Evolutionary conservation across 352 stramenopile genomes (phyloP).

Genomic region (Pythium plurisporium): DNA sequence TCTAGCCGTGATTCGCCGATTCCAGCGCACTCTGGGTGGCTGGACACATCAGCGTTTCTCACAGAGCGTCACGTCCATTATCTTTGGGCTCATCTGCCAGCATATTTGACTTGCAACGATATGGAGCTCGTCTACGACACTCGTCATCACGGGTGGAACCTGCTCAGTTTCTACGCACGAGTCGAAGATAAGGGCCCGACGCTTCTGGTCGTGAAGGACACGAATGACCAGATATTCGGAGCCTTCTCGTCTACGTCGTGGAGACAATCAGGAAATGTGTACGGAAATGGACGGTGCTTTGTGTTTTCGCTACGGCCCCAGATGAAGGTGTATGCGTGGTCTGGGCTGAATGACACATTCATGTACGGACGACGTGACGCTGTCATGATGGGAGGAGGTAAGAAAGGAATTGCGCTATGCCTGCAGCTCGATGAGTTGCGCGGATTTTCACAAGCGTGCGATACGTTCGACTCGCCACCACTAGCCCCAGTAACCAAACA

Average conservation of each 20-base stretch:
- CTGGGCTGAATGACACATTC: conserved; percentile 61
- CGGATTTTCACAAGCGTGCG: conserved; percentile 57
- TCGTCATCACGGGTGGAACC: conserved; percentile 61
- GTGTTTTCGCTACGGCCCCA: conserved; percentile 63
- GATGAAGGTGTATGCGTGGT: conserved; percentile 57
- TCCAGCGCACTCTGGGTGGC: no score
- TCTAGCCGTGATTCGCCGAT: no score
- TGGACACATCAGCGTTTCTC: conserved; percentile 41
- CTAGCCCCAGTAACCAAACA: conserved; percentile 27
- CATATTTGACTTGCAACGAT: conserved; percentile 60
- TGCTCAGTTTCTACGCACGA: conserved; percentile 58
- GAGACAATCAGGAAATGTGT: conserved; percentile 43
- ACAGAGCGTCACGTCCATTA: conserved; percentile 70
- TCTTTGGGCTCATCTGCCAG: conserved; percentile 51
- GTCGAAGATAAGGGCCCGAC: conserved; percentile 61
- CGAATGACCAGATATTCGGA: conserved; percentile 65
- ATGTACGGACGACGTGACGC: conserved; percentile 56
- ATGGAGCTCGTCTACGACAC: conserved; percentile 69
- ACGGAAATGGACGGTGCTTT: conserved; percentile 74
- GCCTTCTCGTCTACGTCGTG: conserved; percentile 69
- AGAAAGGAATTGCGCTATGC: conserved; percentile 62
- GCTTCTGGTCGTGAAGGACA: conserved; percentile 64
- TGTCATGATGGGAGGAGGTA: conserved; percentile 63
- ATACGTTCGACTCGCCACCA: conserved; percentile 59
- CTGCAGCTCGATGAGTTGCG: conserved; percentile 68